Base-by-base conservation (phyloP, 1,284 basidiomycete genomes). In the Cystobasidium sp. region DNA sequence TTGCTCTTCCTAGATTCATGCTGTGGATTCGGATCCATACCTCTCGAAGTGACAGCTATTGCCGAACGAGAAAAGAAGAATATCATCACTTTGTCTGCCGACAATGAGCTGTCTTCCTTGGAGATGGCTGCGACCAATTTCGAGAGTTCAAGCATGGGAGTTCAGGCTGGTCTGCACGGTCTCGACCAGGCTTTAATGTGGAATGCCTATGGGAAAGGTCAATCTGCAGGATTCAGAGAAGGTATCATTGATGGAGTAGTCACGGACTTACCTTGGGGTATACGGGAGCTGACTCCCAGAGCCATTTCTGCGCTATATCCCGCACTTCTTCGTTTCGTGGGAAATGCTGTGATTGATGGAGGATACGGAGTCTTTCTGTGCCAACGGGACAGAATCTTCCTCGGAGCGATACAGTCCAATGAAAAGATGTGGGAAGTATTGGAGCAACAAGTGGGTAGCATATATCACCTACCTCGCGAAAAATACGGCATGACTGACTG, bases 221-320 rank as follows among this genome's bases (percentile, higher is more conserved):
- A 62, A 22, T 63, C 59, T 12, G 49, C 46, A 5, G 69, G 69
- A 9, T 64, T 71, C 31, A 37, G 69, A 22, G 69, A 71, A 6
- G 51, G 37, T 31, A 10, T 37, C 9, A 3, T 71, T 41, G 69
- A 63, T 63, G 69, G 69, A n/a, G 39, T 71, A 31, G 43, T 71
- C 59, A 71, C 41, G 14, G 69, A 71, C 44, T 61, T 71, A 18
- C 69, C 69, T 16, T 71, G 69, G 69, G 69, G 69, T 20, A 59
- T 71, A 44, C 41, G 49, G 24, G 69, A 71, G n/a, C 69, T 71
- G n/a, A 61, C 59, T 14, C 43, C 52, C 3, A 55, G 20, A 39
- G 69, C 59, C 8, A 61, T 71, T 51, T 43, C 58, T 43, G 51
- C 20, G 1, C 61, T 71, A 22, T 71, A 71, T 24, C 58, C 69